Conservation (phyloP, 2,329 filamentous ascomycete genomes). For the Venturia aucupariae region DNA sequence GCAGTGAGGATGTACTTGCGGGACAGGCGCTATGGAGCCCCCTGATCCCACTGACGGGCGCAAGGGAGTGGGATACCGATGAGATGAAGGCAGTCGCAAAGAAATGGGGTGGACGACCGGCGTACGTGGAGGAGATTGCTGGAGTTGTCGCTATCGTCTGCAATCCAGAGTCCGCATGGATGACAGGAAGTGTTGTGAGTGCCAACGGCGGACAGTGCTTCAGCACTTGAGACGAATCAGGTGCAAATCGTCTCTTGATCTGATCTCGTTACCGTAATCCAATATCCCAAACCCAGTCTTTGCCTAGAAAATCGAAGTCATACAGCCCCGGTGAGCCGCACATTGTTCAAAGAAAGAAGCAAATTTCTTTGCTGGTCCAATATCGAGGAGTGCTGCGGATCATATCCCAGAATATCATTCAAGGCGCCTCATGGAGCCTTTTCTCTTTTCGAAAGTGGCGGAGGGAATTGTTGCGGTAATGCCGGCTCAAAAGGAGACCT, state of each 20-base stretch:
- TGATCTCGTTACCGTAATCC: background rate
- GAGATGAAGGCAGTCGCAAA: conserved; percentile 28
- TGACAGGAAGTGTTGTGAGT: conserved; percentile 68
- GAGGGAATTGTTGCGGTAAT: too few relatives aligned
- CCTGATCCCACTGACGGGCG: conserved; percentile 18
- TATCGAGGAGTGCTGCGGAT: too few relatives aligned
- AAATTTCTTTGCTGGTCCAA: too few relatives aligned
- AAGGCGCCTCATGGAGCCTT: too few relatives aligned
- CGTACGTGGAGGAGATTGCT: conserved; percentile 61
- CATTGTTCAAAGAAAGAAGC: too few relatives aligned
- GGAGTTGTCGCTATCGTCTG: conserved; percentile 71
- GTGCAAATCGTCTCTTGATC: background rate
- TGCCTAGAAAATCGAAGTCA: too few relatives aligned
- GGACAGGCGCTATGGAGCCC: conserved; percentile 1
- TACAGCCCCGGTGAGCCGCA: too few relatives aligned
- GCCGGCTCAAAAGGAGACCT: too few relatives aligned
- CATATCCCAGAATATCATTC: too few relatives aligned
- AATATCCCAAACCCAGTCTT: too few relatives aligned
- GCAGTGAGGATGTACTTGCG: conserved; percentile 1
- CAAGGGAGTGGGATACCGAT: conserved; percentile 36
- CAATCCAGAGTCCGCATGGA: conserved; percentile 60
- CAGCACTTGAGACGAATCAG: background rate
- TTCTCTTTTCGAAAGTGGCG: too few relatives aligned
- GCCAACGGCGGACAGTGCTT: conserved; percentile 57
- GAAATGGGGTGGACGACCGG: conserved; percentile 42